These are phyloP conservation scores for Eragrostis nindensis DNA, from an alignment of 176 grass and related monocot genomes.

Conservation along the genomic window DNA sequence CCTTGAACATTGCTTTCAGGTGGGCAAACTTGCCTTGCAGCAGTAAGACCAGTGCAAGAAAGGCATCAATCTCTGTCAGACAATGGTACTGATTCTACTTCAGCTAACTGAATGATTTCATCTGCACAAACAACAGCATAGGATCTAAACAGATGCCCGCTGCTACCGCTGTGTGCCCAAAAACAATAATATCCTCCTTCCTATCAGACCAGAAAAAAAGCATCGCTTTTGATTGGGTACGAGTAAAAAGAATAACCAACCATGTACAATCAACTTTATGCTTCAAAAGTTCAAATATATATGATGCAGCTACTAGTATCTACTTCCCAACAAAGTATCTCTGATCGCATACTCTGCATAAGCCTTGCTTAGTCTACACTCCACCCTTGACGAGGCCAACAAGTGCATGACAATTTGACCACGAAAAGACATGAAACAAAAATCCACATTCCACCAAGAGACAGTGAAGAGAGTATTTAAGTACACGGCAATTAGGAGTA, in stretches of 20 bases:
- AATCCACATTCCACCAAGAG: not conserved
- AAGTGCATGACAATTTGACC: not conserved
- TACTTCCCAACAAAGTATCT: not conserved
- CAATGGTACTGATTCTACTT: conserved; percentile 11
- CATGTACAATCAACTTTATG: conserved; percentile 26
- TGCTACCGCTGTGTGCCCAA: too few species aligned
- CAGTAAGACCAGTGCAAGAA: conserved; percentile 28
- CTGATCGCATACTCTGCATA: not conserved
- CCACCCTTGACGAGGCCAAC: not conserved
- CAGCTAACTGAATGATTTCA: conserved; percentile 4
- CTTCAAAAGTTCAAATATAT: conserved; percentile 5
- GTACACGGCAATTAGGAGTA: not conserved
- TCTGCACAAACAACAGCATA: not conserved
- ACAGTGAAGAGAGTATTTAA: not conserved
- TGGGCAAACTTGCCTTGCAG: conserved; percentile 1
- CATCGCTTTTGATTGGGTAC: conserved; percentile 22
- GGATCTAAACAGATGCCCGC: too few species aligned
- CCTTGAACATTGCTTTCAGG: conserved; percentile 19
- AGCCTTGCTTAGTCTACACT: not conserved
- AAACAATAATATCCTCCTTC: conserved; percentile 22
- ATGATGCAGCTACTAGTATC: conserved; percentile 13
- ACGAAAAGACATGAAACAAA: not conserved
- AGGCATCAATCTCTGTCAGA: conserved; percentile 36
- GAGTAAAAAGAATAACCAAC: conserved; percentile 37
- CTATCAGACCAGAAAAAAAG: conserved; percentile 22